Base-by-base conservation (phyloP, 306 rosid species). In the Begonia loranthoides region DNA sequence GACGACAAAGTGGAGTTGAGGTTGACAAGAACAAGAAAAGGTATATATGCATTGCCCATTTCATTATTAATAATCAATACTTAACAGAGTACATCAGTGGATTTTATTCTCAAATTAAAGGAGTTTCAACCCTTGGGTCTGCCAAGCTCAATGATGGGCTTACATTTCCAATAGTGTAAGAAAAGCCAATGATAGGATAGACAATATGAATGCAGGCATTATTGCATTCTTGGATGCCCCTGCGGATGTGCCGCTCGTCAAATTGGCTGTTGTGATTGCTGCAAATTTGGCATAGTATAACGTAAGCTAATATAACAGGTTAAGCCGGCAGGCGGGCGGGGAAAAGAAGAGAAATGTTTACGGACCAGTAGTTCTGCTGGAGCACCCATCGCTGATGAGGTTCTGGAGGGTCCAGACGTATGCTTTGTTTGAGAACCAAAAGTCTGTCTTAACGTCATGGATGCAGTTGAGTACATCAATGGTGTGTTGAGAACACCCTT, bases 401-500 rank as follows among this genome's bases (percentile, higher is more conserved):
- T 4, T 2, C 12, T 46, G 21, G 10, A 59, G 55, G 21, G 55
- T 50, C 64, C 50, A 40, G 12, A 53, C 43, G 13, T 34, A 13
- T 4, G 43, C 51, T 4, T 40, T 12, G 24, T 59, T 59, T 2
- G 64, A 12, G 41, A 59, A 59, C 56, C 56, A 49, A 12, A 59
- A 59, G 13, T 59, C 43, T 21, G 49, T 39, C 15, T 59, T 50
- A 15, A 59, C 64, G 8, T 19, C 55, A 4, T 19, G 41, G 7
- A 59, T 40, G 1, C 64, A 59, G 16, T 41, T 34, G 3, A 59
- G 28, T 10, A 59, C 56, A 2, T 9, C 56, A 21, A 49, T 9
- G 1, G 64, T 59, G 64, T 59, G 64, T 1, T 17, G 13, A 4
- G 43, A 21, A 48, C 64, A 59, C 0, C 64, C 64, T 8, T 51